A percentile compares a stretch with the other conserved stretches of the same genome.
Conservation (phyloP, 2,329 filamentous ascomycete species). For the Cercospora beticola region DNA sequence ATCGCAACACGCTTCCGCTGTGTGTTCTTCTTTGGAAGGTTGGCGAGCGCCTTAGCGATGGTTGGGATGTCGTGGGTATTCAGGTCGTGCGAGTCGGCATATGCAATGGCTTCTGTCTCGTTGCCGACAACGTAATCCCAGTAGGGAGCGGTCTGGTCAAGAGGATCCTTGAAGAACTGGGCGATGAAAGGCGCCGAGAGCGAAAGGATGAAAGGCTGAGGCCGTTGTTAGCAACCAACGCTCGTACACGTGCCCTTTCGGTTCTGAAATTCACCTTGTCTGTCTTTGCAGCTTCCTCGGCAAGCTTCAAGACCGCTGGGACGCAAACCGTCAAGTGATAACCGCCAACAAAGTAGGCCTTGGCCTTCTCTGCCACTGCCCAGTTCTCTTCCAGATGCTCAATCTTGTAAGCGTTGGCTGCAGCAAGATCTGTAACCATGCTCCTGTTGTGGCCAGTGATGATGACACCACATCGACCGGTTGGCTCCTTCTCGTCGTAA, state of each 20-base stretch:
- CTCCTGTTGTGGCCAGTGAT: constrained; percentile 96
- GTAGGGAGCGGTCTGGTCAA: constrained; percentile 83
- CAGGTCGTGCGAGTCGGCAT: constrained; percentile 77
- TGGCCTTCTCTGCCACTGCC: constrained; percentile 83
- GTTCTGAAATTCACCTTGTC: constrained; percentile 65
- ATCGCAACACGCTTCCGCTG: constrained; percentile 82
- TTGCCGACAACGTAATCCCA: constrained; percentile 97
- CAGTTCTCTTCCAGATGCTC: constrained; percentile 95
- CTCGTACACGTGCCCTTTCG: constrained; percentile 9
- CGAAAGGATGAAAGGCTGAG: constrained; percentile 74
- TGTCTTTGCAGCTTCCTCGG: constrained; percentile 80
- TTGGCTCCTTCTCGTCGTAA: constrained; percentile 78
- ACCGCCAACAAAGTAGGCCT: constrained; percentile 89
- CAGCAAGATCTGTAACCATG: constrained; percentile 91
- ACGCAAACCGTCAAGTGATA: constrained; percentile 98
- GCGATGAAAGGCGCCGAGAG: constrained; percentile 94
- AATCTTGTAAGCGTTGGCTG: constrained; percentile 94
- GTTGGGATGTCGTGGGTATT: constrained; percentile 73
- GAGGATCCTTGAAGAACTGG: constrained; percentile 95
- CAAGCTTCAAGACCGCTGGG: constrained; percentile 83
- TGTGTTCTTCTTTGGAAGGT: constrained; percentile 87
- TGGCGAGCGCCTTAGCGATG: constrained; percentile 82
- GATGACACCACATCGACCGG: constrained; percentile 91
- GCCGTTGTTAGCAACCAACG: constrained; percentile 17
- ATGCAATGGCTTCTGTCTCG: constrained; percentile 88